phyloP scores from a whole-genome alignment of 306 rosid genomes.

The Castanospermum australe region DNA sequence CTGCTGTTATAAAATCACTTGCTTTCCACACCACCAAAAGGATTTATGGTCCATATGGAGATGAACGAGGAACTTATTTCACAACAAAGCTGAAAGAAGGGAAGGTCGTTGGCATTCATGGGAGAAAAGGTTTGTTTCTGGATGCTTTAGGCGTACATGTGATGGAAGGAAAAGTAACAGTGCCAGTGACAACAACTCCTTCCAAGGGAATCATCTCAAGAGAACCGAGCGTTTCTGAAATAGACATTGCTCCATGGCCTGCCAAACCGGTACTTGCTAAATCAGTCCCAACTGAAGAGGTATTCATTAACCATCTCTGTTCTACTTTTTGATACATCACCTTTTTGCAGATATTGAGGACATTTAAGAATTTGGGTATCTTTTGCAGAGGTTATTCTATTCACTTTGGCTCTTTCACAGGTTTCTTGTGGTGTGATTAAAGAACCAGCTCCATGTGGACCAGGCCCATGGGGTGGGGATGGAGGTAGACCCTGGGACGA shows the following conservation, averaged over 20 bases:
- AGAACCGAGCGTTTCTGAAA: conserved; percentile 45
- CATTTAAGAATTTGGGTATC: not conserved
- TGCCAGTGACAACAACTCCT: conserved; percentile 38
- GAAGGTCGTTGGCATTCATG: conserved; percentile 81
- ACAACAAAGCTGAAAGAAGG: conserved; percentile 72
- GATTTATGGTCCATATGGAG: conserved; percentile 82
- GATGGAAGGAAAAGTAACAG: conserved; percentile 65
- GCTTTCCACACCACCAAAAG: conserved; percentile 70
- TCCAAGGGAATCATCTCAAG: conserved; percentile 34
- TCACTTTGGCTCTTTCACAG: conserved; percentile 28
- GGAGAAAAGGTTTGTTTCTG: conserved; percentile 78
- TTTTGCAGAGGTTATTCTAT: not conserved
- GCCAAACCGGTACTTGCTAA: conserved; percentile 48
- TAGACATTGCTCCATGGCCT: conserved; percentile 48
- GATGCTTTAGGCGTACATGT: conserved; percentile 84
- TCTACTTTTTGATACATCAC: not conserved
- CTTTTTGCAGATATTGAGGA: not conserved
- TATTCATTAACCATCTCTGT: conserved; percentile 23
- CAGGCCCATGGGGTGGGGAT: conserved; percentile 99
- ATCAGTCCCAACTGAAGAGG: conserved; percentile 61
- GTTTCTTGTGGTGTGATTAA: conserved; percentile 61
- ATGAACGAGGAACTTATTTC: conserved; percentile 70
- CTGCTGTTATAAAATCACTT: conserved; percentile 66
- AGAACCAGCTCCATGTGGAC: conserved; percentile 89
- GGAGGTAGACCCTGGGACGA: conserved; percentile 95